Conservation (phyloP, 495 filamentous ascomycete species). For the Annulohypoxylon maeteangense region DNA sequence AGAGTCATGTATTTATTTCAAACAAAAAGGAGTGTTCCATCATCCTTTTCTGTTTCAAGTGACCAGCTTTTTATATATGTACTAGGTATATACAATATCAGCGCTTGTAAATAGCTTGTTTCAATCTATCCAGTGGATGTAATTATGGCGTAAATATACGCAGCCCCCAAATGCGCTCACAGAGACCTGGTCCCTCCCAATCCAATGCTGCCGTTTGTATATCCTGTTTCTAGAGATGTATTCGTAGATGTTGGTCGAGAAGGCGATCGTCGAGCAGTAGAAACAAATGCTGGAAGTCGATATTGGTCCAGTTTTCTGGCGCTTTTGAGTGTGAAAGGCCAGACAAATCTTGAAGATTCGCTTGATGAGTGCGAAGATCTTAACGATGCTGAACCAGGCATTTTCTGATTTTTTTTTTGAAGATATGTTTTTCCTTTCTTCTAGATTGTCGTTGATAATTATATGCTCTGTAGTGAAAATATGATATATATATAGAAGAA, state of each 20-base stretch:
- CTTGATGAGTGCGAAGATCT: slow-evolving; percentile 4
- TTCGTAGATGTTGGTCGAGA: slow-evolving; percentile 7
- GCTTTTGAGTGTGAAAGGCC: slow-evolving; percentile 18
- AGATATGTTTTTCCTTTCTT: not conserved
- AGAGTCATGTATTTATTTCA: not conserved
- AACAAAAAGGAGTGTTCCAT: not conserved
- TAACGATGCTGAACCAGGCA: slow-evolving; percentile 5
- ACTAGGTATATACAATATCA: not conserved
- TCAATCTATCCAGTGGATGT: no score
- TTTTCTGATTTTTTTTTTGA: not conserved
- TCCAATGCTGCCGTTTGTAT: not conserved
- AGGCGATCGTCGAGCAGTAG: not conserved
- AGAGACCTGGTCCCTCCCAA: not conserved
- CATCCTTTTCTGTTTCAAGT: not conserved
- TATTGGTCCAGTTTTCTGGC: slow-evolving; percentile 25
- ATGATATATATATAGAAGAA: slow-evolving; percentile 1
- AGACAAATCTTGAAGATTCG: slow-evolving; percentile 8
- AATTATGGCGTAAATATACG: not conserved
- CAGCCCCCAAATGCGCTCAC: not conserved
- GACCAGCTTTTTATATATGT: not conserved
- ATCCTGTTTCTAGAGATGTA: not conserved
- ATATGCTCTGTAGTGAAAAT: not conserved
- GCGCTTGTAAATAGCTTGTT: not conserved
- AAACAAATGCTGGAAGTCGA: slow-evolving; percentile 10
- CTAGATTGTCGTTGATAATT: not conserved